Evolutionary conservation across 352 stramenopile genomes (phyloP).

Genomic region (Globisporangium echinulatum): DNA sequence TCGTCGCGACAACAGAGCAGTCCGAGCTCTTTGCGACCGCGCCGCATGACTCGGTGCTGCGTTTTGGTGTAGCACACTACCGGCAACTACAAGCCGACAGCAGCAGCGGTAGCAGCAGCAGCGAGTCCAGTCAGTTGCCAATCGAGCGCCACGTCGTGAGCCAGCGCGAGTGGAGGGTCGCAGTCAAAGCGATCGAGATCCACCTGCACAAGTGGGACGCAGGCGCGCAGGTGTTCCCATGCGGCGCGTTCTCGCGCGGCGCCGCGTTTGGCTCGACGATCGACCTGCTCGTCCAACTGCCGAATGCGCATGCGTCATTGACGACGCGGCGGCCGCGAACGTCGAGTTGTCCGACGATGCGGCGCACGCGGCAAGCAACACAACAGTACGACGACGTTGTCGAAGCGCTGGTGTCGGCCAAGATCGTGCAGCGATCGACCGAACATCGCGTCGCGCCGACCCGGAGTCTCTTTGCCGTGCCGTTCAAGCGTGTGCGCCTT

Average conservation of each 20-base stretch:
- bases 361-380: neutral
- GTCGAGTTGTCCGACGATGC: no score
- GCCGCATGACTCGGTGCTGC: conserved; percentile 20
- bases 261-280: conserved; percentile 66
- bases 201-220: conserved; percentile 51
- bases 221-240: conserved; percentile 53
- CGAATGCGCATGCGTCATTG: neutral
- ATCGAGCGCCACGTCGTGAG: conserved; percentile 32
- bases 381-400: conserved; percentile 27
- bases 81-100: neutral
- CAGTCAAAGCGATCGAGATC: conserved; percentile 54
- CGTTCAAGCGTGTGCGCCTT: conserved; percentile 47
- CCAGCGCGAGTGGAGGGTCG: conserved; percentile 57
- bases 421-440: conserved; percentile 23
- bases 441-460: conserved; percentile 28
- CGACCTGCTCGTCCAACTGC: conserved; percentile 51
- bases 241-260: conserved; percentile 63
- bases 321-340: neutral
- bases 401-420: conserved; percentile 26
- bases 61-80: conserved; percentile 35
- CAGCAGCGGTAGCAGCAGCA: neutral
- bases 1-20: conserved; percentile 2
- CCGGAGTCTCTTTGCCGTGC: conserved; percentile 44
- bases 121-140: neutral
- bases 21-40: conserved; percentile 14